phyloP scores from a whole-genome alignment of 2,329 filamentous ascomycete species.

The Hypocreales sp. region DNA sequence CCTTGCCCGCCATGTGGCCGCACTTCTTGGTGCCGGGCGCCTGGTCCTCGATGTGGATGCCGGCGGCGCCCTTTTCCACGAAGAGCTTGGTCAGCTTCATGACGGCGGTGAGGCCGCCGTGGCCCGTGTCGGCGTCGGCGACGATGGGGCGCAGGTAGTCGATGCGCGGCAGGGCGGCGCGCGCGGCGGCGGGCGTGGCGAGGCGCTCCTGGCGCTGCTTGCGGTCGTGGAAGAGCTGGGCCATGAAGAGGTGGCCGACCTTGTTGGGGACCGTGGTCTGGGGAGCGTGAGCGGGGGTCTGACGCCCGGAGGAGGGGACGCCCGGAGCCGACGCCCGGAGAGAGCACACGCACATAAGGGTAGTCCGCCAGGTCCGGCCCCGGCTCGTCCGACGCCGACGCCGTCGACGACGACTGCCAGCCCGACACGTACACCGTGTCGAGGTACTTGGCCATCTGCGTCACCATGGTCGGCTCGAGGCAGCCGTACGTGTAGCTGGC shows the following conservation, averaged over 20 bases:
- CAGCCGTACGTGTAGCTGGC: slow-evolving; percentile 94
- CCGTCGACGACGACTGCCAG: slow-evolving; percentile 96
- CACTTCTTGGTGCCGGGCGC: slow-evolving; percentile 98
- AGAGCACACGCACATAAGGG: slow-evolving; percentile 72
- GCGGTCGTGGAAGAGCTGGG: slow-evolving; percentile 97
- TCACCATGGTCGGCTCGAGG: slow-evolving; percentile 94
- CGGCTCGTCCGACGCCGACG: slow-evolving; percentile 86
- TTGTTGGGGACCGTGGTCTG: slow-evolving; percentile 97
- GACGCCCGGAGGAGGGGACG: too few relatives aligned
- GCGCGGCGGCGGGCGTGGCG: slow-evolving; percentile 55
- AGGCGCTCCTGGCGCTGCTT: slow-evolving; percentile 96
- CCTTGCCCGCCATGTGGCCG: slow-evolving; percentile 98
- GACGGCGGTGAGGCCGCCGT: slow-evolving; percentile 92
- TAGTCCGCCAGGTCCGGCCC: slow-evolving; percentile 97
- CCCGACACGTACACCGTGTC: slow-evolving; percentile 98
- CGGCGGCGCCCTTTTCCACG: slow-evolving; percentile 87
- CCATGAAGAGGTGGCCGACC: slow-evolving; percentile 93
- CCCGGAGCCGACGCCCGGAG: too few relatives aligned
- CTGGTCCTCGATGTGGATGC: slow-evolving; percentile 98
- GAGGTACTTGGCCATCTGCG: slow-evolving; percentile 97
- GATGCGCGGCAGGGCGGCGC: slow-evolving; percentile 58
- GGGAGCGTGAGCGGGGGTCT: slow-evolving; percentile 12
- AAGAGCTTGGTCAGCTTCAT: slow-evolving; percentile 99
- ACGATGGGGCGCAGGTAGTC: slow-evolving; percentile 95
- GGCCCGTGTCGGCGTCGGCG: slow-evolving; percentile 92